A percentile compares a stretch with the other conserved stretches of the same genome.
Evolutionary conservation across 495 filamentous ascomycete species (phyloP).

Genomic region (Cercophora scortea): DNA sequence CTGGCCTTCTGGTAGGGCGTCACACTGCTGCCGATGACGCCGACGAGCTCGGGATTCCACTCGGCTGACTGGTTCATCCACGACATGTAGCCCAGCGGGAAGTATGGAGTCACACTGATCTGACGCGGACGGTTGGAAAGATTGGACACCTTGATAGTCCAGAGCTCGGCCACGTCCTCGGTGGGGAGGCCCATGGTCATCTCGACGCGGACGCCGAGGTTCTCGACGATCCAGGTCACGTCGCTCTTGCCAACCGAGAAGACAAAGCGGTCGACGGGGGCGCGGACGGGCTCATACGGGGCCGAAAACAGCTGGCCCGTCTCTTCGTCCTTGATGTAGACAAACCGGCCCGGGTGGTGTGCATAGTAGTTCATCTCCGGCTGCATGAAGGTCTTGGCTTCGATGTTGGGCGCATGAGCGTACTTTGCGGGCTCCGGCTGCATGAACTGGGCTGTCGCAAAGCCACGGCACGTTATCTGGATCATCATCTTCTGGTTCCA

Average conservation of each 20-base stretch:
- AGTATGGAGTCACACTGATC: conserved; percentile 48
- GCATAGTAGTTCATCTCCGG: conserved; percentile 52
- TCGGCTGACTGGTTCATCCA: conserved; percentile 54
- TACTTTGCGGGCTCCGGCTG: conserved; percentile 53
- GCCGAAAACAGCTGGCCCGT: conserved; percentile 45
- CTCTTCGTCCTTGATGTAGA: conserved; percentile 52
- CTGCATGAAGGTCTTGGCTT: conserved; percentile 53
- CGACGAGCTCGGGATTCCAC: conserved; percentile 38
- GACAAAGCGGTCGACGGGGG: conserved; percentile 37
- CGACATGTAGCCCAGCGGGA: conserved; percentile 51
- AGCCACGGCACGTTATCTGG: conserved; percentile 48
- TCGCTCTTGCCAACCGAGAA: conserved; percentile 50
- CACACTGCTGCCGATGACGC: conserved; percentile 40
- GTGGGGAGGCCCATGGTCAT: conserved; percentile 46
- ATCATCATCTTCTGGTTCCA: conserved; percentile 58
- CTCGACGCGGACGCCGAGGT: conserved; percentile 42
- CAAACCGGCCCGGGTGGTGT: conserved; percentile 51
- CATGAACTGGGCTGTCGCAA: conserved; percentile 52
- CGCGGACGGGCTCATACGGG: conserved; percentile 48
- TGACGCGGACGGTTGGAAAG: conserved; percentile 33
- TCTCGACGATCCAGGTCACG: conserved; percentile 44
- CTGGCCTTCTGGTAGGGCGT: conserved; percentile 49
- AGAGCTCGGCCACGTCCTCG: conserved; percentile 47
- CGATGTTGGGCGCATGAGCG: conserved; percentile 46
- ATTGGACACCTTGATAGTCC: conserved; percentile 47